Base-by-base conservation (phyloP, 2,329 filamentous ascomycete species). In the Venturia asperata region DNA sequence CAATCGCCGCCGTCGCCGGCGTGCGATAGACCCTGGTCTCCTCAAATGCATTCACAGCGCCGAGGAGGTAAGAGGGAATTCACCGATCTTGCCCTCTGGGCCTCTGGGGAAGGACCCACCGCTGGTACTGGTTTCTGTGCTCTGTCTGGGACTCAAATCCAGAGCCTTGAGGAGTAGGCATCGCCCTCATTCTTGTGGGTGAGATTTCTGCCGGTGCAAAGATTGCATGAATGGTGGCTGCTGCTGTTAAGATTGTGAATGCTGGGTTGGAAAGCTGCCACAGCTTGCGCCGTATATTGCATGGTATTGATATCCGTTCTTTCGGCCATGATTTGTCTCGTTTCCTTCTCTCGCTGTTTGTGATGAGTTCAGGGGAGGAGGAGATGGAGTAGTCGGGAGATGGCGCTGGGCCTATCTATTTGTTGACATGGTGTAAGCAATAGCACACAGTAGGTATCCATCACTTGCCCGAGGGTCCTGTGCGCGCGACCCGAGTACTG, bases 1-100 rank as follows among this genome's bases (percentile, higher is more conserved):
- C 43, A 15, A 64, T 64, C 15, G 41, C 30, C 21, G 63, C 41
- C 15, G 24, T 24, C 21, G 21, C n/a, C 34, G 63, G 63, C 5
- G 63, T 39, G 17, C 34, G 55, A 27, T 61, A 64, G n/a, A n/a
- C 6, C 61, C 49, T 64, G 47, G 63, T 27, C 34, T 64, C n/a
- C n/a, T 64, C 63, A 21, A 39, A 58, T 15, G 34, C 45, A 19
- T 64, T 61, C 15, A 64, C 43, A 21, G 63, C 63, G 3, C 45
- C 19, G 37, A 64, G 63, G 39, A 64, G n/a, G 63, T 49, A 58
- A 39, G 47, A 13, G 63, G 49, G 15, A 47, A 39, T 5, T 39
- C n/a, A n/a, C n/a, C n/a, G n/a, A n/a, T n/a, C n/a, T n/a, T n/a
- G n/a, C n/a, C n/a, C n/a, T n/a, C n/a, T n/a, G n/a, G n/a, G n/a